These are phyloP conservation scores for Friedmanniomyces endolithicus DNA, from an alignment of 495 filamentous ascomycete genomes.

Conservation along the genomic window DNA sequence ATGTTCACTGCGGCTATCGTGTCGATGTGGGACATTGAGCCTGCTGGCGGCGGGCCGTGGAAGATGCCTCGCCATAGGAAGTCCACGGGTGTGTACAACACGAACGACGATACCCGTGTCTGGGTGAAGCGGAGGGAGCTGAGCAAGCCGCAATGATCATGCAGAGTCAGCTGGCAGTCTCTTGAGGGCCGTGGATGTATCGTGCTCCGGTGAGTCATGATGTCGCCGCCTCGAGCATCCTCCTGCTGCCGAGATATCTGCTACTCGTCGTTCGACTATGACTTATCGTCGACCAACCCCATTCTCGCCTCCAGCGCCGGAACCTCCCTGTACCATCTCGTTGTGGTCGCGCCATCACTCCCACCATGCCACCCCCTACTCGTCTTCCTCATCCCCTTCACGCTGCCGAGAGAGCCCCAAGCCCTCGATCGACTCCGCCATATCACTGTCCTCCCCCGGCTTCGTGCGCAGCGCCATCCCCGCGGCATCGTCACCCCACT, in stretches of 20 bases:
- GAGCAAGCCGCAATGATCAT: neutral
- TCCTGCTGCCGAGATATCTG: no score
- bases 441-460: neutral
- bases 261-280: no score
- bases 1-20: constrained; percentile 30
- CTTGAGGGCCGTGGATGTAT: no score
- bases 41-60: constrained; percentile 22
- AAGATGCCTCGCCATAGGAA: constrained; percentile 24
- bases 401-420: neutral
- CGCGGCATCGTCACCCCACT: neutral
- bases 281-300: no score
- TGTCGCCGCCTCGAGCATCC: no score
- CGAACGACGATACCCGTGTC: constrained; percentile 23
- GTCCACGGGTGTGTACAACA: constrained; percentile 23
- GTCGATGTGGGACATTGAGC: constrained; percentile 32
- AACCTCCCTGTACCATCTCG: no score
- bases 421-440: neutral
- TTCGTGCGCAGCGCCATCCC: neutral
- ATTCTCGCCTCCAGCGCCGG: no score
- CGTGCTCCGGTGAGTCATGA: no score
- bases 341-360: no score
- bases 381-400: no score
- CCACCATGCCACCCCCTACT: no score
- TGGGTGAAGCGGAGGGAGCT: constrained; percentile 23
- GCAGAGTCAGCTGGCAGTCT: no score